Evolutionary conservation across 2,329 filamentous ascomycete species (phyloP).

Genomic region (Fusarium nelsonii): DNA sequence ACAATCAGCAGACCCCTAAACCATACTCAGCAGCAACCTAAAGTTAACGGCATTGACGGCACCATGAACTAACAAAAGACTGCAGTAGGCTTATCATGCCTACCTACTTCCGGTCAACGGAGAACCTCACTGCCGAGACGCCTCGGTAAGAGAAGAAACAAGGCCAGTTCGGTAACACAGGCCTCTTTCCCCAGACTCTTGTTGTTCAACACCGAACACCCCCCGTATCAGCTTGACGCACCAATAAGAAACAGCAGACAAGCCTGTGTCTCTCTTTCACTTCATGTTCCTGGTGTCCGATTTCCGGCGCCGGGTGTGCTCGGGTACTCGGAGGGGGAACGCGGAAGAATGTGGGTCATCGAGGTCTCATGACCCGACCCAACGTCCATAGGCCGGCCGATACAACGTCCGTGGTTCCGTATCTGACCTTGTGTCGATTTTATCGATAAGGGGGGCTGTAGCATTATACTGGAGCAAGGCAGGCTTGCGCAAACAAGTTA

Average conservation of each 20-base stretch:
- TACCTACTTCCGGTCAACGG: slow-evolving; percentile 12
- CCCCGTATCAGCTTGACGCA: background rate
- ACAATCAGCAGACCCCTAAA: slow-evolving; percentile 33
- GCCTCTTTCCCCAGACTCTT: slow-evolving; percentile 35
- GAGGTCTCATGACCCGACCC: slow-evolving; percentile 38
- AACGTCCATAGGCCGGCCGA: slow-evolving; percentile 35
- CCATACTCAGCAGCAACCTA: slow-evolving; percentile 2
- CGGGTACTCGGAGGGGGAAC: slow-evolving; percentile 32
- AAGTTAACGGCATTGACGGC: slow-evolving; percentile 8
- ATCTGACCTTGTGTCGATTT: slow-evolving; percentile 38
- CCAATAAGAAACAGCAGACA: slow-evolving; percentile 23
- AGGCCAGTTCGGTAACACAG: slow-evolving; percentile 25
- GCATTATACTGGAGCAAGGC: slow-evolving; percentile 4
- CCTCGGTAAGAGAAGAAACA: slow-evolving; percentile 22
- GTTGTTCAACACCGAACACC: slow-evolving; percentile 2
- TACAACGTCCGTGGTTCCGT: slow-evolving; percentile 25
- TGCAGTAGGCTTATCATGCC: slow-evolving; percentile 17
- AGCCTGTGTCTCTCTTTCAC: slow-evolving; percentile 3
- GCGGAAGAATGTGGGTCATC: slow-evolving; percentile 42
- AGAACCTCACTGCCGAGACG: slow-evolving; percentile 13
- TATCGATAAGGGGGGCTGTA: slow-evolving; percentile 12
- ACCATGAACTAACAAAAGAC: background rate
- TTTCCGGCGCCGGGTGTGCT: slow-evolving; percentile 36
- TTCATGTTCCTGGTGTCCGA: slow-evolving; percentile 34
- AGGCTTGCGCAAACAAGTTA: slow-evolving; percentile 28